Evolutionary conservation across 2,329 filamentous ascomycete species (phyloP).

Genomic region (Cordyceps tenuipes): DNA sequence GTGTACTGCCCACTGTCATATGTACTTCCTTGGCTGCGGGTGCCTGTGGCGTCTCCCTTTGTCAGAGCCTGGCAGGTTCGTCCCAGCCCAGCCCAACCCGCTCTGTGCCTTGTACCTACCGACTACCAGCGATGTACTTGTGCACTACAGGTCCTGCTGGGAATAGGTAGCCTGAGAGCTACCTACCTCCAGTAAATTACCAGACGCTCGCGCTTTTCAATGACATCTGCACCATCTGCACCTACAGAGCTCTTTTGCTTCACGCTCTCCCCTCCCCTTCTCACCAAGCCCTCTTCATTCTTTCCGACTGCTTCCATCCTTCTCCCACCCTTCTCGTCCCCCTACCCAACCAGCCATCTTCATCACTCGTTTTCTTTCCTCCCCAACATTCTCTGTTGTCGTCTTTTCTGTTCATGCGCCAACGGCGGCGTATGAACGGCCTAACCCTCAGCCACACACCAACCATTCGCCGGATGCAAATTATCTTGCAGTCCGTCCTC

Average conservation of each 20-base stretch:
- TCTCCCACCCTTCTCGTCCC: not conserved
- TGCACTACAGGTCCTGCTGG: no score
- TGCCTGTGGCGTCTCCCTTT: not conserved
- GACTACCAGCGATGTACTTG: no score
- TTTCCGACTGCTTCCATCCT: not conserved
- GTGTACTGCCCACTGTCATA: no score
- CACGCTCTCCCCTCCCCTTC: not conserved
- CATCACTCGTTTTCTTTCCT: not conserved
- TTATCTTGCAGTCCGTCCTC: not conserved
- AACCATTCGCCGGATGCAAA: not conserved
- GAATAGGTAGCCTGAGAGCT: no score
- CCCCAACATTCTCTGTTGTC: constrained; percentile 1
- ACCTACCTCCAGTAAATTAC: no score
- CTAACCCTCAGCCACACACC: not conserved
- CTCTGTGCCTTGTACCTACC: no score
- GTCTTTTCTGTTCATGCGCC: constrained; percentile 8
- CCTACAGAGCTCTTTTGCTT: not conserved
- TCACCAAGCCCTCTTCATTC: not conserved
- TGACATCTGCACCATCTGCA: not conserved
- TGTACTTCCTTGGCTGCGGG: no score
- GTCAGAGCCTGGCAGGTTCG: not conserved
- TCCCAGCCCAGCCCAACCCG: not conserved
- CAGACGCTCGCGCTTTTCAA: not conserved
- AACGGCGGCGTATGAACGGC: constrained; percentile 6
- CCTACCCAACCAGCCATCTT: not conserved